phyloP scores from a whole-genome alignment of 78 protist genomes.

The Protostelium mycophagum region DNA sequence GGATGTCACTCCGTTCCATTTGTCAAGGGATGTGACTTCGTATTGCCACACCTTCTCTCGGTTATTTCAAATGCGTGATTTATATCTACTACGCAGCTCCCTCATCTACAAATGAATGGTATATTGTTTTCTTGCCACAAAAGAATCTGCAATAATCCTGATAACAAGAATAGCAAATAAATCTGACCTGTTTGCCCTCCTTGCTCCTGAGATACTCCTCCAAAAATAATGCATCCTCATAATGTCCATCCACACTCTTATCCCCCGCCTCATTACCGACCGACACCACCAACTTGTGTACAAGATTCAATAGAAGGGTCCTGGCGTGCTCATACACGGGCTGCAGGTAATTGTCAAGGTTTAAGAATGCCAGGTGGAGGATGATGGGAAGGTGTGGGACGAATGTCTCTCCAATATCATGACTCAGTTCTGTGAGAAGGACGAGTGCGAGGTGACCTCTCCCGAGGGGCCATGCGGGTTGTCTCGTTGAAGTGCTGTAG shows the following conservation, averaged over 20 bases:
- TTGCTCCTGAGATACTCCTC: neutral
- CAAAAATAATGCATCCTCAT: neutral
- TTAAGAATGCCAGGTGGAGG: conserved; percentile 37
- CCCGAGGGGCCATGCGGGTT: conserved; percentile 34
- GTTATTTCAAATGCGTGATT: too few relatives aligned
- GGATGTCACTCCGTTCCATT: neutral
- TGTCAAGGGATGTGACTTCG: neutral
- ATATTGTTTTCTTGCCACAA: too few relatives aligned
- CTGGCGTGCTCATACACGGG: conserved; percentile 63
- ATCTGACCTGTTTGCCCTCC: neutral
- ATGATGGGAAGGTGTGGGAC: conserved; percentile 27
- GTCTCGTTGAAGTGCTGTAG: neutral
- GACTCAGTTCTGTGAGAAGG: conserved; percentile 38
- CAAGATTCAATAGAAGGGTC: conserved; percentile 33
- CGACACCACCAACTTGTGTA: conserved; percentile 29
- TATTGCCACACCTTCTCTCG: neutral
- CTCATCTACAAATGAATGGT: too few relatives aligned
- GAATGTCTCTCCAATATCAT: conserved; percentile 61
- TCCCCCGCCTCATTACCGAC: too few relatives aligned
- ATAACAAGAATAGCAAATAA: neutral
- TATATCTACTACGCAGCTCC: too few relatives aligned
- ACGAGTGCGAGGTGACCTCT: conserved; percentile 51
- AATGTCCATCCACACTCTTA: neutral
- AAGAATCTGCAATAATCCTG: too few relatives aligned
- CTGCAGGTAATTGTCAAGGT: conserved; percentile 40